These are phyloP conservation scores for Brettanomyces naardenensis DNA, from an alignment of 805 yeast species.

Conservation along the genomic window DNA sequence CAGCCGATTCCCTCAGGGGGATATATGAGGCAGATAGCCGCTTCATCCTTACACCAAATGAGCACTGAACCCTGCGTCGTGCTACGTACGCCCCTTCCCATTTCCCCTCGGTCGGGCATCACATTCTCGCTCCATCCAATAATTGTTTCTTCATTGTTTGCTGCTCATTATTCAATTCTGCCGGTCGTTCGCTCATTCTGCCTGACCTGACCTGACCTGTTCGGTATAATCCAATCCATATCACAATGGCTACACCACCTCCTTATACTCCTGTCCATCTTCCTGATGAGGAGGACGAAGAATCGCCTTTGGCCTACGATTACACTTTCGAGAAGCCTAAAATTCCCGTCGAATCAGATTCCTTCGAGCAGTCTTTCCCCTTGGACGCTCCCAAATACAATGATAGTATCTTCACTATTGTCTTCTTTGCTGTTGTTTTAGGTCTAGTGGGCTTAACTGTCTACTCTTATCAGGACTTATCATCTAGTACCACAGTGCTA, in stretches of 20 bases:
- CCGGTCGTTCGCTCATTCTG: no score
- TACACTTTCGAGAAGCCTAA: constrained; percentile 25
- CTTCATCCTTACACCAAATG: no score
- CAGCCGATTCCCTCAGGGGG: no score
- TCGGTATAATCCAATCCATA: no score
- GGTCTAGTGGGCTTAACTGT: constrained; percentile 6
- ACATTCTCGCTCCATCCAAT: no score
- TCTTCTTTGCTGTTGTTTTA: constrained; percentile 26
- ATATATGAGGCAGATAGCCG: no score
- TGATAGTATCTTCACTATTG: constrained; percentile 63
- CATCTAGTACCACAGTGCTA: background rate
- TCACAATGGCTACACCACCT: background rate
- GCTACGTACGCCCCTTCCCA: no score
- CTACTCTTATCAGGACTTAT: constrained; percentile 1
- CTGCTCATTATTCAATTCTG: no score
- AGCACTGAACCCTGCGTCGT: no score
- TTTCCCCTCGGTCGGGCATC: no score
- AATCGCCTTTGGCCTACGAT: background rate
- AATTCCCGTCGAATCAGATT: constrained; percentile 23
- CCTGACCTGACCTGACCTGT: no score
- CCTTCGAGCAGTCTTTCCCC: constrained; percentile 64
- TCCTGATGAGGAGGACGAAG: background rate
- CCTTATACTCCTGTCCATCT: background rate
- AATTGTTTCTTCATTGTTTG: no score
- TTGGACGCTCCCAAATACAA: constrained; percentile 55